Evolutionary conservation across 2,329 filamentous ascomycete species (phyloP), one percentile per base, ranked within the genome.

Genomic region (Trichoderma semiorbis): DNA sequence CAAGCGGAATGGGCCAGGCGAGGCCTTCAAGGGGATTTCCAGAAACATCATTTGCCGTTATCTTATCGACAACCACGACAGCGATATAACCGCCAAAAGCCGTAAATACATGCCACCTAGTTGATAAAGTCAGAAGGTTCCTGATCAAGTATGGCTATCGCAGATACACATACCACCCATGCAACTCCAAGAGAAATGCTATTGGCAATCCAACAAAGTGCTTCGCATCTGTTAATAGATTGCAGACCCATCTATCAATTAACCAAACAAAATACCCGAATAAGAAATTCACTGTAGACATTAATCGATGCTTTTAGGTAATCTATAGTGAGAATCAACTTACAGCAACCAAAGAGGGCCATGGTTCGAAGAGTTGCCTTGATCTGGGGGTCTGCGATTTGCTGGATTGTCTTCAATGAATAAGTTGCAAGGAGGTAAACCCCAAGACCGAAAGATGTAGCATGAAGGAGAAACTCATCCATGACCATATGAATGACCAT

Each of bases 401-500:
- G 10, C 4, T 24, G 21, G 50, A 39, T 11, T 26, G 16, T 18
- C 18, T 26, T 43, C 21, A 36, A 63, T 28, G 24, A 47, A 32
- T 39, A 28, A 43, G 64, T 26, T 43, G 43, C 69, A 58, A 62
- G 47, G 47, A 66, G 69, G 62, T 71, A 80, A 1, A 83, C 78
- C 0, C 76, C 78, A 4, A 80, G 7, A 0, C 79, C 81, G 72
- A 83, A 83, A 0, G 76, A 74, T 0, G 76, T 75, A 0, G 81
- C 82, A 57, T 83, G 82, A 0, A 83, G 75, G 0, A 83, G 50
- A 55, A 83, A 83, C 64, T 83, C 82, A 32, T 83, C 81, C 80
- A 83, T 80, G n/a, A 80, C 78, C 78, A 83, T 83, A 57, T 83
- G 82, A 0, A 80, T 78, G 6, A 82, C 77, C 79, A 83, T 83